Evolutionary conservation across 106 monocot species (phyloP), one percentile per base, ranked within the genome.

Genomic region (Dendrobium chrysotoxum): DNA sequence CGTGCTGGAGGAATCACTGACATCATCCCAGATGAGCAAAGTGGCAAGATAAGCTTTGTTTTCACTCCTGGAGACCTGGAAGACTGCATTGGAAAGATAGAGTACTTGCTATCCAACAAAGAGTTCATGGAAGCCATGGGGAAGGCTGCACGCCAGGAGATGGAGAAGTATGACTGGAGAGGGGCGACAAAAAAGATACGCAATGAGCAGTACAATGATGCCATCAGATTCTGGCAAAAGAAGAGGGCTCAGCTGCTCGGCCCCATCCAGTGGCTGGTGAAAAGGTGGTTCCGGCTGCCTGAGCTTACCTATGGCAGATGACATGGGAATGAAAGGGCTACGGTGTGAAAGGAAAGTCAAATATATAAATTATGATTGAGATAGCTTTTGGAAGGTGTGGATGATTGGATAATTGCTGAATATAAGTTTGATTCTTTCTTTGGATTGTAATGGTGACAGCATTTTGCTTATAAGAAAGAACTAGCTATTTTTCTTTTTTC

Each of bases 1-100:
- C 89, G 98, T 81, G 95, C 98, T 5, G 98, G 98, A 38, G 98
- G 98, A 17, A 82, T 99, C 55, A 87, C 86, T 0, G 97, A 97
- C 45, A 97, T 94, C 30, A 97, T 97, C 39, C 87, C 94, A 0
- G 86, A 85, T 17, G 91, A 93, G 10, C 89, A 95, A 54, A 92
- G 93, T 3, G 98, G 98, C 30, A 89, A 87, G 18, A 95, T 85
- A n/a, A 89, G 98, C 44, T 99, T 91, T 80, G 55, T 95, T 15
- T 99, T 84, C 44, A 82, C 85, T 28, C 94, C 94, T 0, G 87
- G 95, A 4, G 95, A 99, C 76, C 83, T 95, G 12, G 89, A 95
- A 30, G 95, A 99, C 80, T 99, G 98, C 46, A 53, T 91, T 15
- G 75, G 50, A 75, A 99, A 99, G 77, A 73, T 99, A 28, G 77